phyloP scores from a whole-genome alignment of 179 eudicot genomes.

The Drosera spatulata region DNA sequence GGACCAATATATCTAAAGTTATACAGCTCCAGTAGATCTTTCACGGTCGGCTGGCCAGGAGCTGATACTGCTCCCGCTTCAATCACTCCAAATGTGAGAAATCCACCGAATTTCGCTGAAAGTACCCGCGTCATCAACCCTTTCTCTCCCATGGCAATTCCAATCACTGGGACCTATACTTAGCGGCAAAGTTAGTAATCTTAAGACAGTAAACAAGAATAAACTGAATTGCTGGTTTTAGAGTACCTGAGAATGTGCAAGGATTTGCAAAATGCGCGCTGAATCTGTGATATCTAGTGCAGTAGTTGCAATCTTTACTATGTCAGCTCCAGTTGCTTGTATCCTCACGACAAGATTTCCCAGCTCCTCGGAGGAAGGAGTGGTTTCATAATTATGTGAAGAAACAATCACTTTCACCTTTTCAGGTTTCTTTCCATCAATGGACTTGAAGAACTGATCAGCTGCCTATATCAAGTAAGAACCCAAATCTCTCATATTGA shows the following conservation, averaged over 20 bases:
- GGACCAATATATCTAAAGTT: neutral
- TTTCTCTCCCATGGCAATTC: neutral
- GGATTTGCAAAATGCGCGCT: conserved; percentile 29
- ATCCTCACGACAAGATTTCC: conserved; percentile 28
- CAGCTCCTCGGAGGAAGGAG: conserved; percentile 30
- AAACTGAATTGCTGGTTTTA: neutral
- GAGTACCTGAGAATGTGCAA: conserved; percentile 34
- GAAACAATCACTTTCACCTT: conserved; percentile 12
- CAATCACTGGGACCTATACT: neutral
- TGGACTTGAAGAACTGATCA: conserved; percentile 14
- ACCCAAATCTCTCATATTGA: too few species aligned
- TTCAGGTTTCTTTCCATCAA: conserved; percentile 10
- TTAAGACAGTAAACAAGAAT: too few species aligned
- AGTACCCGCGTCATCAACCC: neutral
- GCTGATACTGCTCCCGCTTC: neutral
- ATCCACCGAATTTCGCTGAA: neutral
- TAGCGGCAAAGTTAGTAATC: too few species aligned
- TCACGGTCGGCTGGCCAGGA: neutral
- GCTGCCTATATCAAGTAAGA: conserved; percentile 8
- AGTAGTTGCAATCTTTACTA: conserved; percentile 36
- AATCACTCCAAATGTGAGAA: neutral
- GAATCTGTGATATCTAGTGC: conserved; percentile 34
- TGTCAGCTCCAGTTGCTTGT: conserved; percentile 49
- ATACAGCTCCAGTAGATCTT: neutral
- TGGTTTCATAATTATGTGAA: conserved; percentile 13